A percentile compares a stretch with the other conserved stretches of the same genome.
Evolutionary conservation across 2,329 filamentous ascomycete species (phyloP).

Genomic region (Aureobasidium sp.): DNA sequence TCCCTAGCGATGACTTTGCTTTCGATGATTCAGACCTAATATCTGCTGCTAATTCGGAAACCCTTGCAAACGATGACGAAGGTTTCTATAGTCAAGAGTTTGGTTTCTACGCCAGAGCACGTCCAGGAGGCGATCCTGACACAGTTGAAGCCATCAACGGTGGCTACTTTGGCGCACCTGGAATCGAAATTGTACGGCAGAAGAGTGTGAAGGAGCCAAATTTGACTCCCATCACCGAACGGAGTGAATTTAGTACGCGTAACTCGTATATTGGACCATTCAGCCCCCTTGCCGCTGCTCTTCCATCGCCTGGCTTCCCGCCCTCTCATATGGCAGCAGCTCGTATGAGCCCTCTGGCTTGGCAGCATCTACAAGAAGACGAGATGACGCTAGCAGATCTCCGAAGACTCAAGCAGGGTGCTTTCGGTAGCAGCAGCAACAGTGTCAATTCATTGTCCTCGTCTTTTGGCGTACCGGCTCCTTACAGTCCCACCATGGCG

Average conservation of each 20-base stretch:
- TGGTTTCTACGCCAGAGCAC: slow-evolving; percentile 69
- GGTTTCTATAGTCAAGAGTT: slow-evolving; percentile 96
- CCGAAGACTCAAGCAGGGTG: slow-evolving; percentile 4
- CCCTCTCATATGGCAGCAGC: slow-evolving; percentile 5
- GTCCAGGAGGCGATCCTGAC: slow-evolving; percentile 35
- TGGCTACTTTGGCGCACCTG: slow-evolving; percentile 78
- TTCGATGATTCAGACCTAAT: slow-evolving; percentile 75
- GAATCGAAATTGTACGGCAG: slow-evolving; percentile 53
- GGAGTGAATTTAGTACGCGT: slow-evolving; percentile 89
- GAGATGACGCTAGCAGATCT: slow-evolving; percentile 14
- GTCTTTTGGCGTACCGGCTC: not conserved
- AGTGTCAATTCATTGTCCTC: slow-evolving; percentile 9
- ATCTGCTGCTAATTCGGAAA: slow-evolving; percentile 88
- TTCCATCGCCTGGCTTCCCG: slow-evolving; percentile 8
- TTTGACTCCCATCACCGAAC: slow-evolving; percentile 89
- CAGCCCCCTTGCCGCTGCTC: slow-evolving; percentile 9
- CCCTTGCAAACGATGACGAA: slow-evolving; percentile 81
- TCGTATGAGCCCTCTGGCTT: slow-evolving; percentile 13
- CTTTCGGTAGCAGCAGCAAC: slow-evolving; percentile 12
- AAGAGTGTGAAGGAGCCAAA: slow-evolving; percentile 83
- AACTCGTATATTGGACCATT: slow-evolving; percentile 62
- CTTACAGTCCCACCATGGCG: not conserved
- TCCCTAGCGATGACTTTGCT: slow-evolving; percentile 37
- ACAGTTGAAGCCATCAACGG: slow-evolving; percentile 61
- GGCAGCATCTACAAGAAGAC: slow-evolving; percentile 14